Evolutionary conservation across 2,329 filamentous ascomycete species (phyloP), one percentile per base, ranked within the genome.

Genomic region (Emergomyces orientalis): DNA sequence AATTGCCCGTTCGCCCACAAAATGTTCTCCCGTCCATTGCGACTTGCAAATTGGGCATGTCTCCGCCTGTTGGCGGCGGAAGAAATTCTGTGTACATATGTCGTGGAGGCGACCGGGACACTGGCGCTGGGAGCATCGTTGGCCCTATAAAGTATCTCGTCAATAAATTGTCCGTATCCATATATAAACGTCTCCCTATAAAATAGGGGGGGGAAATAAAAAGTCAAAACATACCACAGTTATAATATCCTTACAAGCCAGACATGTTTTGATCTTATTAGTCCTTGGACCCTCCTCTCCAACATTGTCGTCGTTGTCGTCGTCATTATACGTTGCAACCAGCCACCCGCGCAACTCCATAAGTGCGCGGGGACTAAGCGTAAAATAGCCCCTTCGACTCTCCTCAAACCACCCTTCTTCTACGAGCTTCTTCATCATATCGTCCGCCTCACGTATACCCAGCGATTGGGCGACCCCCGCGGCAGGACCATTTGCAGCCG

Each of bases 291-390:
- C 77, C 30, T 76, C 76, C 1, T 78, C 76, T 0, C 77, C 72
- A 41, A 85, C 85, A n/a, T 79, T 77, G 11, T 84, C 79, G 9
- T 85, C 79, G 11, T 85, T 9, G 8, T 37, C 83, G 0, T 82
- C 77, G 62, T 95, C 89, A 71, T 99, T 97, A 75, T 96, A 99
- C 34, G 88, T 90, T 61, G 90, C 89, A n/a, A 90, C 78, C 58
- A 99, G 81, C 87, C 92, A 97, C 1, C 84, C 81, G 63, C 88
- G 82, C 63, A 99, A 78, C 79, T 99, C 94, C 80, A 97, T 85
- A 67, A 99, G 78, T 1, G 86, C 88, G 9, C 93, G 84, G 2
- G 91, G 84, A 60, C 86, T 88, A 22, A 97, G 80, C 22, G 83
- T 85, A 74, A 91, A 97, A 75, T 87, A 96, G 0, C 86, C 86